Base-by-base conservation (phyloP, 1,284 basidiomycete species). In the Phlebopus sp. region DNA sequence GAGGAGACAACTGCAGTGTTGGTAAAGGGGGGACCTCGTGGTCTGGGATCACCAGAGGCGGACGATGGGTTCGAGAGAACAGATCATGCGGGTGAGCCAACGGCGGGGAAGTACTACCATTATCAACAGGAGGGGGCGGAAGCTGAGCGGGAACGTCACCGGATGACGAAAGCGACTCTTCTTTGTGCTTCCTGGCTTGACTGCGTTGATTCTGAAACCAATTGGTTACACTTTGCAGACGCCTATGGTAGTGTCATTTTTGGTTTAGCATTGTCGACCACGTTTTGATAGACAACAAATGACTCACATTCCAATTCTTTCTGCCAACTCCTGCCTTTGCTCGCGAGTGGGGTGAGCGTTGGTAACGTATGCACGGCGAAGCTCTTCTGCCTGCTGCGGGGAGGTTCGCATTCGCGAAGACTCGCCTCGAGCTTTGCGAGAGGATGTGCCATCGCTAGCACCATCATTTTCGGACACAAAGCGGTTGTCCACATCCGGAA, bases 181-280 rank as follows among this genome's bases (percentile, higher is more conserved):
- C 82, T 55, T 71, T 76, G 55, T 77, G 78, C 68, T 82, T 85
- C 56, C 63, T 85, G 35, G 82, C 79, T 57, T 84, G 76, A 62
- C 81, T 86, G 59, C 82, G 82, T 63, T 89, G 86, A 60, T 88
- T 87, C 73, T 88, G 86, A 66, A 90, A 89, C 87, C 86, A 89
- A 62, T 88, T 88, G 2, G 82, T 86, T 51, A 90, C 80, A 51
- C 80, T 86, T 67, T 86, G 80, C 68, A 84, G 77, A 54, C 78
- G 81, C 84, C 86, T 89, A 57, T 42, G 53, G 61, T 53, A 59
- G 46, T 59, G 47, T 47, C 31, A 30, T 50, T 48, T 44, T 5
- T 10, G 23, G 25, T 53, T 65, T 42, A 67, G 55, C 37, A 36
- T 52, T 38, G 37, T 42, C 10, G 42, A 54, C 53, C 18, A 50